Evolutionary conservation across 352 stramenopile species (phyloP).

Genomic region (Pythium brassicae): DNA sequence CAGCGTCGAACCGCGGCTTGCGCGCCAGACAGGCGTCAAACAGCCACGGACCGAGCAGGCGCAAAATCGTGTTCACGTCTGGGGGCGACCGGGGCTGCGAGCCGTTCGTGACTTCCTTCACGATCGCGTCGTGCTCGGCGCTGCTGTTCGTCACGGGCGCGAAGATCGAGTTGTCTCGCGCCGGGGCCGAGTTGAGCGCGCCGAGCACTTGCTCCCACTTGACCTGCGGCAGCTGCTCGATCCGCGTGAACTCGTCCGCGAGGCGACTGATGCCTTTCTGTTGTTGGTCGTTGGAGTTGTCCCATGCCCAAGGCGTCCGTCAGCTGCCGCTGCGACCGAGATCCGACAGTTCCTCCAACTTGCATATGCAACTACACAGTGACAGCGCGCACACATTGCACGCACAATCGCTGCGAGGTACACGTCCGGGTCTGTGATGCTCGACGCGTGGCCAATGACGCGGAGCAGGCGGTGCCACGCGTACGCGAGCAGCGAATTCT

Average conservation of each 20-base stretch:
- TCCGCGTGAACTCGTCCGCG: conserved; percentile 65
- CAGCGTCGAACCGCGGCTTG: conserved; percentile 60
- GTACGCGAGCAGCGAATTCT: conserved; percentile 70
- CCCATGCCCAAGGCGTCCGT: not conserved
- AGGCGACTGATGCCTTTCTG: conserved; percentile 80
- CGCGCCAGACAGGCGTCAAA: conserved; percentile 83
- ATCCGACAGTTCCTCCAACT: too few species aligned
- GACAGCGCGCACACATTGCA: not conserved
- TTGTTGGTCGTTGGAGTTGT: not conserved
- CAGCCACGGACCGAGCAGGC: conserved; percentile 76
- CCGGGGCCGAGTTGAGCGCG: conserved; percentile 47
- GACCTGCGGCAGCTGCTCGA: conserved; percentile 61
- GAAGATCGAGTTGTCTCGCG: conserved; percentile 40
- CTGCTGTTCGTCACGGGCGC: conserved; percentile 37
- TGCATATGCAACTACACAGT: not conserved
- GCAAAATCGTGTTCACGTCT: conserved; percentile 81
- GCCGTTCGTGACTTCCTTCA: conserved; percentile 19
- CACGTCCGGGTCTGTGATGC: conserved; percentile 79
- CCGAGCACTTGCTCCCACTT: conserved; percentile 74
- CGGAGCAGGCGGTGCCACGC: conserved; percentile 82
- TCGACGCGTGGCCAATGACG: conserved; percentile 78
- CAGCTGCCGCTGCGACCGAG: too few species aligned
- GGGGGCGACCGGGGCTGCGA: conserved; percentile 56
- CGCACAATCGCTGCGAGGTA: conserved; percentile 72
- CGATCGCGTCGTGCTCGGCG: conserved; percentile 15